Evolutionary conservation across 2,329 filamentous ascomycete species (phyloP).

Genomic region (Neofusicoccum parvum): DNA sequence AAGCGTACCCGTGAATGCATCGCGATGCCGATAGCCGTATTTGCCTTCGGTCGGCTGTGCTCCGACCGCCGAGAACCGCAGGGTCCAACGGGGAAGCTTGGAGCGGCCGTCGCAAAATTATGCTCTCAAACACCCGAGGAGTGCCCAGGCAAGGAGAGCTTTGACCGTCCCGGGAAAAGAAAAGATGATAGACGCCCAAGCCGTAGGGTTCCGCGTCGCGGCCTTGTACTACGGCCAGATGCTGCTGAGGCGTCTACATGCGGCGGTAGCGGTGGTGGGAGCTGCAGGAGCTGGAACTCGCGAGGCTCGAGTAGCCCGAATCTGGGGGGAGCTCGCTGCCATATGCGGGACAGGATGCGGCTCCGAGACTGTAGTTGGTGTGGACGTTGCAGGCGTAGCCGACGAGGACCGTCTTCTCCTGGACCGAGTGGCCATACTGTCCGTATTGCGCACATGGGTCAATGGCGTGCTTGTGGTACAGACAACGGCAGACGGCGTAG

Average conservation of each 20-base stretch:
- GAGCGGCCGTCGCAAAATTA: not conserved
- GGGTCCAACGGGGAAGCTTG: not conserved
- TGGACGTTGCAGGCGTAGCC: conserved; percentile 75
- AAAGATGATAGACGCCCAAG: not conserved
- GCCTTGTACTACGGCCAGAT: not conserved
- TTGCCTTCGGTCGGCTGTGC: not conserved
- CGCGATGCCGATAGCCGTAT: not conserved
- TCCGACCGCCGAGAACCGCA: not conserved
- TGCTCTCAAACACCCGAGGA: conserved; percentile 3
- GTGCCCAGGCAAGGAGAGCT: not conserved
- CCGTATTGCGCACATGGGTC: conserved; percentile 79
- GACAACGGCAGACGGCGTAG: conserved; percentile 82
- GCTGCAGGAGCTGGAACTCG: not conserved
- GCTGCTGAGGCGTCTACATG: not conserved
- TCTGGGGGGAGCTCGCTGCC: not conserved
- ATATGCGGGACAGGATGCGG: not conserved
- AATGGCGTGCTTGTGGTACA: conserved; percentile 85
- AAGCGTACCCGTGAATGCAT: not conserved
- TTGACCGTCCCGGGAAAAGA: not conserved
- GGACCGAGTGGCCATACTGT: conserved; percentile 69
- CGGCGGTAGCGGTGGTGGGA: conserved; percentile 15
- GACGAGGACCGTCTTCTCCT: conserved; percentile 77
- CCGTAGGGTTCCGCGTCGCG: not conserved
- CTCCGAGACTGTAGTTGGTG: conserved; percentile 28
- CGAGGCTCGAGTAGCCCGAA: conserved; percentile 2